Evolutionary conservation across 768 basidiomycete species (phyloP).

Genomic region (Hemileccinum rubropunctum): DNA sequence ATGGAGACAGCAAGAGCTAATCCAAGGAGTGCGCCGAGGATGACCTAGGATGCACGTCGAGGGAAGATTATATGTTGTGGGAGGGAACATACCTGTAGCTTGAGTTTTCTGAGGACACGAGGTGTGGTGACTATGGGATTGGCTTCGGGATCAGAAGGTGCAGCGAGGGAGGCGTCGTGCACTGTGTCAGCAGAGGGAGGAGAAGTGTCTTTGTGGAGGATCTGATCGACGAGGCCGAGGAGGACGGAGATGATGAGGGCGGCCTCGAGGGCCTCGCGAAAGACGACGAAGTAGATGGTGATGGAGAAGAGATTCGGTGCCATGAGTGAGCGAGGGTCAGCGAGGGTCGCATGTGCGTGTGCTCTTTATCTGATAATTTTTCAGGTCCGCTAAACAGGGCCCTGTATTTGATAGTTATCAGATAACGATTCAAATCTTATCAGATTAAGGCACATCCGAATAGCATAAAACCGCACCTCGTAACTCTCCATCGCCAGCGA

Average conservation of each 20-base stretch:
- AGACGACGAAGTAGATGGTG: slow-evolving; percentile 95
- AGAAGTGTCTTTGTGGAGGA: slow-evolving; percentile 42
- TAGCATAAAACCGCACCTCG: no score
- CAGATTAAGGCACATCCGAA: neutral
- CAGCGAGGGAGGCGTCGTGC: slow-evolving; percentile 8
- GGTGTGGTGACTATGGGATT: slow-evolving; percentile 33
- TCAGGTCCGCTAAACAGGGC: neutral
- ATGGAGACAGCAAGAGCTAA: slow-evolving; percentile 78
- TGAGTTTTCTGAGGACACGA: slow-evolving; percentile 62
- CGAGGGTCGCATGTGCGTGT: no score
- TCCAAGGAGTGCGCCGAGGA: slow-evolving; percentile 70
- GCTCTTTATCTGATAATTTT: slow-evolving; percentile 5
- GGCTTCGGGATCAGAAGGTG: no score
- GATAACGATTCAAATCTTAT: slow-evolving; percentile 4
- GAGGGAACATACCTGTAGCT: slow-evolving; percentile 50
- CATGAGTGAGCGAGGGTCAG: no score
- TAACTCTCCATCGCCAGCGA: no score
- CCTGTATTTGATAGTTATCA: neutral
- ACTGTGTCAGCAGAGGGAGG: no score
- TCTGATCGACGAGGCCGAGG: slow-evolving; percentile 87
- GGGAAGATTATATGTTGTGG: neutral
- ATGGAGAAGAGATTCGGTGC: slow-evolving; percentile 69
- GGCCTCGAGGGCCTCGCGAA: slow-evolving; percentile 92
- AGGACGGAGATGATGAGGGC: slow-evolving; percentile 91
- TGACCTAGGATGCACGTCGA: slow-evolving; percentile 48